phyloP scores from a whole-genome alignment of 371 early-diverging fungal species.

The Apophysomyces ossiformis region DNA sequence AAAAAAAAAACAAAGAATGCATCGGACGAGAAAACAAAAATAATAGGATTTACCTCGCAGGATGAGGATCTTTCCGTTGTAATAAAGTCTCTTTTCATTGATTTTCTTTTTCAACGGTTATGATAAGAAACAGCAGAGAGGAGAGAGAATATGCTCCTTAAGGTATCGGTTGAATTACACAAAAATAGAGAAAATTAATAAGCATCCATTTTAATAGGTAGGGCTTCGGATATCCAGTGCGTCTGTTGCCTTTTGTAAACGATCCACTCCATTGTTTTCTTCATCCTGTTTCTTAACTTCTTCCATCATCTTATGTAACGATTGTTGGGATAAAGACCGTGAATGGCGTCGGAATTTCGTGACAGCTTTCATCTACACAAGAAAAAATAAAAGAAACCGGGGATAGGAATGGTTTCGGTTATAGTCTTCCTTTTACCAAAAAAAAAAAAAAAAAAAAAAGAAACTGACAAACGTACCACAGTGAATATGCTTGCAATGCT shows the following conservation, averaged over 20 bases:
- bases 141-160: background rate
- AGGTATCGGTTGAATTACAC: background rate
- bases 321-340: conserved; percentile 52
- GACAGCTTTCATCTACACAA: conserved; percentile 58
- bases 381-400: no score
- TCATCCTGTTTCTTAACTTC: conserved; percentile 29
- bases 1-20: no score
- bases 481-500: conserved; percentile 61
- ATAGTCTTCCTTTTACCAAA: background rate
- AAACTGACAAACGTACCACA: conserved; percentile 45
- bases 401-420: background rate
- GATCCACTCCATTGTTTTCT: conserved; percentile 3
- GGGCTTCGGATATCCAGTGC: background rate
- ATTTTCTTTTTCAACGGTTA: no score
- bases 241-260: background rate
- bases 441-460: background rate
- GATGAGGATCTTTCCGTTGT: background rate
- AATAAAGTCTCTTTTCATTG: background rate
- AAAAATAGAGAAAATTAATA: background rate
- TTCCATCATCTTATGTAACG: conserved; percentile 38
- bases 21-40: no score
- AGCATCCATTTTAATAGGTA: background rate
- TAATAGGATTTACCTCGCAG: background rate
- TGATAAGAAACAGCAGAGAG: background rate
- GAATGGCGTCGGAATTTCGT: conserved; percentile 58